A percentile compares a stretch with the other conserved stretches of the same genome.
Conservation (phyloP, 1,139 yeast species). For the Yamadazyma triangularis region DNA sequence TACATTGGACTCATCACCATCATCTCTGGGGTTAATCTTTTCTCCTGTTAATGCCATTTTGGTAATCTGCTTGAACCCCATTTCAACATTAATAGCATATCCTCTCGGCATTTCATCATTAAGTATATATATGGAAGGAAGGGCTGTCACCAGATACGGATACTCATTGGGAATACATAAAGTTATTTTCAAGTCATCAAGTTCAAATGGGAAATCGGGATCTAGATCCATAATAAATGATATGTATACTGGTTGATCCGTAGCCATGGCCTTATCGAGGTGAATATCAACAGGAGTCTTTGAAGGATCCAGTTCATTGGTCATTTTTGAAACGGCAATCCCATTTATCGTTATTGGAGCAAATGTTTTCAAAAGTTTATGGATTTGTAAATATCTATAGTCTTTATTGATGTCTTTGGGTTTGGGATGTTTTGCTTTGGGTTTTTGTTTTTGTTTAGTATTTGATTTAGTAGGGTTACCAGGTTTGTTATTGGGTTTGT, state of each 20-base stretch:
- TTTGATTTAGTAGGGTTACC: not conserved
- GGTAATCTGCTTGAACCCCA: slow-evolving; percentile 55
- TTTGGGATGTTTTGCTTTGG: not conserved
- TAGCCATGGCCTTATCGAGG: not conserved
- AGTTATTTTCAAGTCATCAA: slow-evolving; percentile 46
- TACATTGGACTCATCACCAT: slow-evolving; percentile 8
- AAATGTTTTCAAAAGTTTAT: slow-evolving; percentile 23
- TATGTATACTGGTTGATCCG: slow-evolving; percentile 21
- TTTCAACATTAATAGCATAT: slow-evolving; percentile 59
- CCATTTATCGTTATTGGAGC: slow-evolving; percentile 35
- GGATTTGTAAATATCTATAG: slow-evolving; percentile 18
- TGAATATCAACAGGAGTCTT: slow-evolving; percentile 9
- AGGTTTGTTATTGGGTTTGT: not conserved
- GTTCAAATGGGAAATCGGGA: slow-evolving; percentile 71
- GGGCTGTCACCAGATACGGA: slow-evolving; percentile 35
- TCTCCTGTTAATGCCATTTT: slow-evolving; percentile 24
- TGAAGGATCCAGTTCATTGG: slow-evolving; percentile 12
- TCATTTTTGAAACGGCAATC: slow-evolving; percentile 14
- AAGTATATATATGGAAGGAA: slow-evolving; percentile 48
- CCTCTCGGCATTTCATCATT: slow-evolving; percentile 75
- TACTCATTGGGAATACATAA: slow-evolving; percentile 53
- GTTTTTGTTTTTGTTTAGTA: not conserved
- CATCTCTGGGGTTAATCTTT: too few species aligned
- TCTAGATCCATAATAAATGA: slow-evolving; percentile 55
- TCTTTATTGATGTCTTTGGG: slow-evolving; percentile 6